phyloP scores from a whole-genome alignment of 148 eudicot species.

The Polygonum maritimum region DNA sequence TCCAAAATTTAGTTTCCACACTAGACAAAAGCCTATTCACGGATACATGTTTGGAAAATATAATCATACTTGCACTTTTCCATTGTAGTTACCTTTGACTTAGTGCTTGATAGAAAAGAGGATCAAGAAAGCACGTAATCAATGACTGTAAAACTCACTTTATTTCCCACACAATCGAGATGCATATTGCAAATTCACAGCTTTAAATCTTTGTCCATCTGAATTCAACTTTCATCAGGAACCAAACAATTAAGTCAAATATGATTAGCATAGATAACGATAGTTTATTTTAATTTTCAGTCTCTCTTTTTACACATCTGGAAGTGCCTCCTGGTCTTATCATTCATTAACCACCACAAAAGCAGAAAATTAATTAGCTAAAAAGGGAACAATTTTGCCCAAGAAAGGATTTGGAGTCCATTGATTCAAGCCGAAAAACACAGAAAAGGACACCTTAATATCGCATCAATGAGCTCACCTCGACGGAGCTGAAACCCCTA shows the following conservation, averaged over 20 bases:
- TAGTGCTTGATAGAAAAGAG: not conserved
- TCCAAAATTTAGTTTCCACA: not conserved
- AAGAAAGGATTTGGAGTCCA: not conserved
- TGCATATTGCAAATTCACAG: not conserved
- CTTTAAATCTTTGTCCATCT: not conserved
- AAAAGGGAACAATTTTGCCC: not conserved
- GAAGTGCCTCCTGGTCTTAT: not conserved
- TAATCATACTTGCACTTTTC: not conserved
- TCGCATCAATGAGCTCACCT: not conserved
- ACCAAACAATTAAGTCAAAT: not conserved
- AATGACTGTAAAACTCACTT: conserved; percentile 1
- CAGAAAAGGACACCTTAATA: not conserved
- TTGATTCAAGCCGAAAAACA: not conserved
- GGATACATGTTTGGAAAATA: not conserved
- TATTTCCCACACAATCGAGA: not conserved
- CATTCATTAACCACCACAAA: not conserved
- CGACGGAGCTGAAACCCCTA: not conserved
- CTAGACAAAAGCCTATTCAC: not conserved
- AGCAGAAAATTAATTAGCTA: not conserved
- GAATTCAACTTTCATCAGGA: not conserved
- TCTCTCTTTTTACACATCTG: not conserved
- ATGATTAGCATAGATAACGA: not conserved
- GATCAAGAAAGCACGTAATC: not conserved
- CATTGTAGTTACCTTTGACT: not conserved
- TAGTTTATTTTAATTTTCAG: not conserved